Evolutionary conservation across 306 rosid species (phyloP).

Genomic region (Sphenostylis stenocarpa): DNA sequence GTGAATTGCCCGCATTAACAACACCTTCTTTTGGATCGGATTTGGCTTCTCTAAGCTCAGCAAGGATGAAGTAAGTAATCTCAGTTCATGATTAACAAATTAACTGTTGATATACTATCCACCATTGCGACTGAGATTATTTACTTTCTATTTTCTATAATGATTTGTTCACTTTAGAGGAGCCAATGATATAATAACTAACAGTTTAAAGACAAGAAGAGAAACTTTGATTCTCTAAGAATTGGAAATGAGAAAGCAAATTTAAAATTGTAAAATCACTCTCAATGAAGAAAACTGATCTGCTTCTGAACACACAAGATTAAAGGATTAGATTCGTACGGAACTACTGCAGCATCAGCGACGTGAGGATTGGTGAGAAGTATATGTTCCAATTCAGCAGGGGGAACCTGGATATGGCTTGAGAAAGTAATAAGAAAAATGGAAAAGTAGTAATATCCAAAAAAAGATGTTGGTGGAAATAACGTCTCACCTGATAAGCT

Average conservation of each 20-base stretch:
- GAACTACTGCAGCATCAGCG: conserved; percentile 81
- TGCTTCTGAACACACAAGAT: not conserved
- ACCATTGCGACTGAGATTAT: not conserved
- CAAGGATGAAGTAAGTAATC: not conserved
- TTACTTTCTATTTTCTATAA: not conserved
- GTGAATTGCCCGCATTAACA: not conserved
- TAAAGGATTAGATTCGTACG: conserved; percentile 50
- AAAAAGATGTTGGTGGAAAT: not conserved
- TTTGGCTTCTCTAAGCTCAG: not conserved
- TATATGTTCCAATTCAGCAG: conserved; percentile 81
- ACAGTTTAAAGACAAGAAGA: not conserved
- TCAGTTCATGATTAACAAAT: not conserved
- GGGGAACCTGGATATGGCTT: conserved; percentile 75
- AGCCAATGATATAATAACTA: not conserved
- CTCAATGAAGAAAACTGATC: not conserved
- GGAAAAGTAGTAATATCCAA: not conserved
- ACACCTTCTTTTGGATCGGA: not conserved
- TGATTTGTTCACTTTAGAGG: not conserved
- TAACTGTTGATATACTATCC: not conserved
- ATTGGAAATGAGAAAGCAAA: not conserved
- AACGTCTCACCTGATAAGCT: conserved; percentile 76
- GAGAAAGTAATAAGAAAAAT: conserved; percentile 6
- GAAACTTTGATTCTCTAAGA: not conserved
- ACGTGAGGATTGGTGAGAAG: conserved; percentile 73
- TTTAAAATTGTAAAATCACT: not conserved